phyloP scores from a whole-genome alignment of 2,329 filamentous ascomycete genomes.

The Fonsecaea multimorphosa region DNA sequence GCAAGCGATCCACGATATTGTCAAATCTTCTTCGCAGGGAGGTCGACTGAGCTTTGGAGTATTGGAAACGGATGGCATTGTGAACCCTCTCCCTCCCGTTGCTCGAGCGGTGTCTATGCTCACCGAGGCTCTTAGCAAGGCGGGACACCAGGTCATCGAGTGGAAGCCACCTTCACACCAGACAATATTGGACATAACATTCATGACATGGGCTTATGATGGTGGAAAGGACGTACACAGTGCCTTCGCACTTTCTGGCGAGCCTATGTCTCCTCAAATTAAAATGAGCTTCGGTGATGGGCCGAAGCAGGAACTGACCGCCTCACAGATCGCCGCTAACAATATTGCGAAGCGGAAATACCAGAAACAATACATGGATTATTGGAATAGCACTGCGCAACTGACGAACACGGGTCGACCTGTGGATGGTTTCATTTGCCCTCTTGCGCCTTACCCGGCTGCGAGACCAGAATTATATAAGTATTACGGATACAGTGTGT shows the following conservation, averaged over 20 bases:
- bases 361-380: slow-evolving; percentile 66
- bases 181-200: slow-evolving; percentile 46
- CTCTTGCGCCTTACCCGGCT: slow-evolving; percentile 52
- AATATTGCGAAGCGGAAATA: slow-evolving; percentile 63
- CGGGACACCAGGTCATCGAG: slow-evolving; percentile 64
- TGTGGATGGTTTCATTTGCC: slow-evolving; percentile 59
- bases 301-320: slow-evolving; percentile 47
- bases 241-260: slow-evolving; percentile 62
- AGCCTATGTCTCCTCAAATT: slow-evolving; percentile 56
- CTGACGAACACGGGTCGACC: slow-evolving; percentile 58
- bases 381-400: slow-evolving; percentile 64
- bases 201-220: slow-evolving; percentile 55
- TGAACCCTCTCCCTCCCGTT: slow-evolving; percentile 64
- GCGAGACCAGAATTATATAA: slow-evolving; percentile 48
- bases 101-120: slow-evolving; percentile 60
- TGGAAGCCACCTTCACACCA: slow-evolving; percentile 64
- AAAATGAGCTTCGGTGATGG: slow-evolving; percentile 44
- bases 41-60: slow-evolving; percentile 61
- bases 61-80: slow-evolving; percentile 58
- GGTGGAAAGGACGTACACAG: slow-evolving; percentile 59
- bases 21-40: slow-evolving; percentile 43
- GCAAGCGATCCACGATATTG: slow-evolving; percentile 47
- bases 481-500: slow-evolving; percentile 49
- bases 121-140: slow-evolving; percentile 55
- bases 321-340: slow-evolving; percentile 52